Percentiles rank a stretch among this genome's conserved stretches.
These are phyloP conservation scores for Hericium coralloides DNA, from an alignment of 768 basidiomycete species.

Conservation along the genomic window DNA sequence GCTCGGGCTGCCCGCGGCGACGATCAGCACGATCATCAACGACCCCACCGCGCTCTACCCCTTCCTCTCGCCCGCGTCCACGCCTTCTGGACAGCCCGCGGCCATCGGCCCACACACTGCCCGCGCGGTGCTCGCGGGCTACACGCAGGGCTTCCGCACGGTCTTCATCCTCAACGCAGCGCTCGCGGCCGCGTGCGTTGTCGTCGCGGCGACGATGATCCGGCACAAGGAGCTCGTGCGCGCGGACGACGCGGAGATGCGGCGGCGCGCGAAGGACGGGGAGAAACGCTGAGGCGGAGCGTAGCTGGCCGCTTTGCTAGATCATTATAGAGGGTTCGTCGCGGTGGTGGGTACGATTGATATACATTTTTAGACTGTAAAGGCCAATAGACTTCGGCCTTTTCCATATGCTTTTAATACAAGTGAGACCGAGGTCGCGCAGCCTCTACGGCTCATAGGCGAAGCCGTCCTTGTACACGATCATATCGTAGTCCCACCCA, in stretches of 20 bases:
- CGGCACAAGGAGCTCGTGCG: constrained; percentile 51
- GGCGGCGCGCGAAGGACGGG: constrained; percentile 26
- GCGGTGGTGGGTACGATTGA: too few species aligned
- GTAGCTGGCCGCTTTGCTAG: too few species aligned
- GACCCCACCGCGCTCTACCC: constrained; percentile 33
- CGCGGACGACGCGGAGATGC: constrained; percentile 44
- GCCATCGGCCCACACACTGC: constrained; percentile 31
- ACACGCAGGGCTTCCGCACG: constrained; percentile 45
- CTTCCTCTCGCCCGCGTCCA: constrained; percentile 16
- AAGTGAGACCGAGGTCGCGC: too few species aligned
- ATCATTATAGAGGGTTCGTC: too few species aligned
- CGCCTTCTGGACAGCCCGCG: constrained; percentile 1
- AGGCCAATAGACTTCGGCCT: too few species aligned
- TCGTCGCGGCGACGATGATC: constrained; percentile 50
- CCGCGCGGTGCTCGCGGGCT: constrained; percentile 37
- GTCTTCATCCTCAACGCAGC: constrained; percentile 56
- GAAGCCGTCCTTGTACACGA: too few species aligned
- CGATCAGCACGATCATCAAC: constrained; percentile 38
- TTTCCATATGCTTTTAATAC: too few species aligned
- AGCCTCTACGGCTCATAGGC: too few species aligned
- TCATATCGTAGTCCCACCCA: too few species aligned
- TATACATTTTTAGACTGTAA: too few species aligned
- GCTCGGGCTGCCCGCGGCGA: constrained; percentile 27
- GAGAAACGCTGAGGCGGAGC: too few species aligned
- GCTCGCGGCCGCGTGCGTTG: constrained; percentile 43